phyloP scores from a whole-genome alignment of 306 rosid species.

The Pachyrhizus erosus region DNA sequence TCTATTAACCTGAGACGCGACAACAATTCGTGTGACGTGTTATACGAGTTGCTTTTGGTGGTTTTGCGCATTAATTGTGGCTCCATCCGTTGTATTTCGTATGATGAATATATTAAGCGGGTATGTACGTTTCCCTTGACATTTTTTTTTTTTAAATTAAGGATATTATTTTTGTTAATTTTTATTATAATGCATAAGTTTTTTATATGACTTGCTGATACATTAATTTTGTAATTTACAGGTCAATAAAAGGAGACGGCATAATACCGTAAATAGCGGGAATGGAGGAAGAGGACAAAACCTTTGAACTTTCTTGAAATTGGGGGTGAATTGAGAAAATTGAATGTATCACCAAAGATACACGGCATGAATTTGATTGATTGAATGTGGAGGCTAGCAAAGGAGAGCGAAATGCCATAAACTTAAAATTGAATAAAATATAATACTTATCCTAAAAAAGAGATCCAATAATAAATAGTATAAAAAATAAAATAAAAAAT shows the following conservation, averaged over 20 bases:
- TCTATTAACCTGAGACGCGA: neutral
- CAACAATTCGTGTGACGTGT: neutral
- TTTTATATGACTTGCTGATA: neutral
- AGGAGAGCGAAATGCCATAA: neutral
- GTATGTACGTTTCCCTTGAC: constrained; percentile 8
- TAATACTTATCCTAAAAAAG: neutral
- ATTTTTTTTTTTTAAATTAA: neutral
- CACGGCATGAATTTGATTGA: neutral
- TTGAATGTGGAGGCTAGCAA: constrained; percentile 13
- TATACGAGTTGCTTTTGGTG: neutral
- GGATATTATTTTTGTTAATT: constrained; percentile 16
- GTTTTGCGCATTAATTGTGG: neutral
- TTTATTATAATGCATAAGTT: neutral
- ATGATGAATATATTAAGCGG: neutral
- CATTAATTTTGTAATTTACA: constrained; percentile 39
- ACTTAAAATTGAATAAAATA: neutral
- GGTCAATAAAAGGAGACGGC: constrained; percentile 40
- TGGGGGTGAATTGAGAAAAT: constrained; percentile 25
- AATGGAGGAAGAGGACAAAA: constrained; percentile 15
- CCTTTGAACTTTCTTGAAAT: constrained; percentile 36
- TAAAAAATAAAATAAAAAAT: neutral
- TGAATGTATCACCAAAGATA: constrained; percentile 1
- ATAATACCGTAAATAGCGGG: neutral
- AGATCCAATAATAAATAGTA: neutral
- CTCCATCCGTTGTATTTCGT: neutral